phyloP scores from a whole-genome alignment of 495 filamentous ascomycete genomes.

The Xylaria bambusicola region DNA sequence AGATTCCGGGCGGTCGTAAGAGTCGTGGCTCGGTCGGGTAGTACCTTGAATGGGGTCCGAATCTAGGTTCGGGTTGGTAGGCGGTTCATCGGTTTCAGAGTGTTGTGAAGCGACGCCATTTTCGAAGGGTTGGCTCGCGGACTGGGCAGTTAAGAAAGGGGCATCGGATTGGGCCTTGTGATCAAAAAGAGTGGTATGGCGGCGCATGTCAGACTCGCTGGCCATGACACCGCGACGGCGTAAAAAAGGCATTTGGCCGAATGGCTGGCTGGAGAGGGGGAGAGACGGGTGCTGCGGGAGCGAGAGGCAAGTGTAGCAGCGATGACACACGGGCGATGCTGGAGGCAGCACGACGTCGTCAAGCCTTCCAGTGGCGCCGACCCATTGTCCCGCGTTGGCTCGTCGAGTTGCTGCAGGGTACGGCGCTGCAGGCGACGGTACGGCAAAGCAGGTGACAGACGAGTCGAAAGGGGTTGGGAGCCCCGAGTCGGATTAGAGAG shows the following conservation, averaged over 20 bases:
- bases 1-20: constrained; percentile 36
- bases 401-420: constrained; percentile 18
- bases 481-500: too few relatives aligned
- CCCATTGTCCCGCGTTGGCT: constrained; percentile 29
- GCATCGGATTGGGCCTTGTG: constrained; percentile 27
- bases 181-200: constrained; percentile 43
- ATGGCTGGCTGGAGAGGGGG: constrained; percentile 16
- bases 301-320: constrained; percentile 12
- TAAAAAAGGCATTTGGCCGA: constrained; percentile 51
- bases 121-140: constrained; percentile 6
- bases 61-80: constrained; percentile 22
- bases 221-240: constrained; percentile 52
- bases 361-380: constrained; percentile 25
- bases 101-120: constrained; percentile 17
- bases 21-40: constrained; percentile 33
- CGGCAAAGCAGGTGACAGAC: not conserved
- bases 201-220: constrained; percentile 53
- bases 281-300: not conserved
- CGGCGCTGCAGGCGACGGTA: not conserved
- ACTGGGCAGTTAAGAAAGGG: constrained; percentile 18
- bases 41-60: constrained; percentile 24
- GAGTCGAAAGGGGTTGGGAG: constrained; percentile 6
- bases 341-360: constrained; percentile 26
- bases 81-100: constrained; percentile 7
- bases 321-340: constrained; percentile 15